Evolutionary conservation across 345 rosid genomes (phyloP).

Genomic region (Corchorus olitorius): DNA sequence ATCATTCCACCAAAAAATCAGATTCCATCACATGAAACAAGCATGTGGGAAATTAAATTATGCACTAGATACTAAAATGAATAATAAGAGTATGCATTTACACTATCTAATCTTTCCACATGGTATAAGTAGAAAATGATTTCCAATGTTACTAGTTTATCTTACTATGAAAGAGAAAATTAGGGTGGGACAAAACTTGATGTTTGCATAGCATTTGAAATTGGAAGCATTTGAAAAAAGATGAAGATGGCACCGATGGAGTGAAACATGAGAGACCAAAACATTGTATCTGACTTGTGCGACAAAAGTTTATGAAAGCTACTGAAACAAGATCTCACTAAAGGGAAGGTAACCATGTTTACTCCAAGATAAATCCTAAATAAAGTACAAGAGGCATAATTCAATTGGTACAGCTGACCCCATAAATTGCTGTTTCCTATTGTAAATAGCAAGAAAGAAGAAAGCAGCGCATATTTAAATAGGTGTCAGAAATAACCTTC

Average conservation of each 20-base stretch:
- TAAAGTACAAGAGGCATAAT: neutral
- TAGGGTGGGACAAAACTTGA: neutral
- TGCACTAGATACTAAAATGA: neutral
- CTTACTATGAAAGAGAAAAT: neutral
- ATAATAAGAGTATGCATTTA: neutral
- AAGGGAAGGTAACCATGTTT: neutral
- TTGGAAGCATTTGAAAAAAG: neutral
- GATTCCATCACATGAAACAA: neutral
- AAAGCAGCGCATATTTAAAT: neutral
- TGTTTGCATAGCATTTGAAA: neutral
- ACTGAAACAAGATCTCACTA: neutral
- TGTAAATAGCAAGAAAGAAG: neutral
- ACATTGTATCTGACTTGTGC: neutral
- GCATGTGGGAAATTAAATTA: neutral
- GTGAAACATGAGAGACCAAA: neutral
- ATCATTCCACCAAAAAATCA: neutral
- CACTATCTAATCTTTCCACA: neutral
- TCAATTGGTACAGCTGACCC: neutral
- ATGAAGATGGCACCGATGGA: neutral
- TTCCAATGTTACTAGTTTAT: neutral
- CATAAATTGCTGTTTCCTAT: neutral
- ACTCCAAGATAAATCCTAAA: neutral
- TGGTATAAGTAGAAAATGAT: neutral
- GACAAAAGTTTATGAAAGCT: neutral
- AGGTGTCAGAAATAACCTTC: slow-evolving; percentile 50